A percentile compares a stretch with the other conserved stretches of the same genome.
Evolutionary conservation across 176 grass and related monocot species (phyloP).

Genomic region (Triticum dicoccoides): DNA sequence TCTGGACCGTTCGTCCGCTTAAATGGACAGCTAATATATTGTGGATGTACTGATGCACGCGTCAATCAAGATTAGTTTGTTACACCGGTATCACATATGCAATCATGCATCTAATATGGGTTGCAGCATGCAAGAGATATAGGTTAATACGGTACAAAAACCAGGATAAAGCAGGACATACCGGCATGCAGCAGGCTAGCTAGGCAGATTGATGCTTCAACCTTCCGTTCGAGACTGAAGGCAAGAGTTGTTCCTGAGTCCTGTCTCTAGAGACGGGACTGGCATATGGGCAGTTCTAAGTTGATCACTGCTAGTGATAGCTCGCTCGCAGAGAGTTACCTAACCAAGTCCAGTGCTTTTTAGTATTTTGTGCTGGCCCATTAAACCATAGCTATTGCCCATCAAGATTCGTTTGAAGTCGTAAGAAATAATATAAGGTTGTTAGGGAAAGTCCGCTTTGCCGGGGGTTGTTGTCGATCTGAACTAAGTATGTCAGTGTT

Average conservation of each 20-base stretch:
- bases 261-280: background rate
- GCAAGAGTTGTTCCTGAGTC: background rate
- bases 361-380: background rate
- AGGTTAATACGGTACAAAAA: background rate
- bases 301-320: background rate
- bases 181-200: background rate
- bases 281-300: background rate
- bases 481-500: too few relatives aligned
- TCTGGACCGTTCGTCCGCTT: too few relatives aligned
- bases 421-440: background rate
- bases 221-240: background rate
- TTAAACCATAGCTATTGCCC: background rate
- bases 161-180: background rate
- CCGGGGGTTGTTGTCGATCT: too few relatives aligned
- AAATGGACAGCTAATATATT: too few relatives aligned
- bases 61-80: background rate
- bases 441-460: too few relatives aligned
- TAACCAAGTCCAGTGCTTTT: too few relatives aligned
- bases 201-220: background rate
- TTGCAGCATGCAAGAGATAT: background rate
- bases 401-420: background rate
- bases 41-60: too few relatives aligned
- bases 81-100: background rate
- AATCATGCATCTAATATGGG: background rate
- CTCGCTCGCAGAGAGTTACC: background rate